Conservation (phyloP, 495 filamentous ascomycete genomes). For the Lindgomyces ingoldianus region DNA sequence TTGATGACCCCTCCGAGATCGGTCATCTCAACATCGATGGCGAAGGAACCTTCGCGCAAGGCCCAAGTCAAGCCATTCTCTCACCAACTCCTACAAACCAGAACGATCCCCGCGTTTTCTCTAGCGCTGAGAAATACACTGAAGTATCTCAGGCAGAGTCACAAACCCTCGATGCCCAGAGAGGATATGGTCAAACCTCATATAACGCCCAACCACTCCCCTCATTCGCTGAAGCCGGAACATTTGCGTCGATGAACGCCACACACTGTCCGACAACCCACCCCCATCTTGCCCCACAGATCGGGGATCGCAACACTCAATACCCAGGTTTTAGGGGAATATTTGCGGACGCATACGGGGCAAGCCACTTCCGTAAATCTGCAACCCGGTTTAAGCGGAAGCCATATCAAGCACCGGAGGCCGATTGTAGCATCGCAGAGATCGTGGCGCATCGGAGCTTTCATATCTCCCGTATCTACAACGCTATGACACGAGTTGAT, state of each 20-base stretch:
- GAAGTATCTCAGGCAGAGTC: not conserved
- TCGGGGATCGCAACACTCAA: not conserved
- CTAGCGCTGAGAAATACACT: slow-evolving; percentile 4
- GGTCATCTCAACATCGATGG: not conserved
- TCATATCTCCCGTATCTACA: slow-evolving; percentile 23
- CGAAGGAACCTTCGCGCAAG: not conserved
- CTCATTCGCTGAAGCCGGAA: not conserved
- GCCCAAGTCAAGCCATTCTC: not conserved
- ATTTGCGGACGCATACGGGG: slow-evolving; percentile 6
- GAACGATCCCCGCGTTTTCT: not conserved
- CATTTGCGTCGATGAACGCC: not conserved
- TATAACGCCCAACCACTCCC: not conserved
- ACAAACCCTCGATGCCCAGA: not conserved
- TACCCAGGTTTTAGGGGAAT: slow-evolving; percentile 5
- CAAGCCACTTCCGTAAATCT: slow-evolving; percentile 6
- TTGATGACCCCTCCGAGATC: not conserved
- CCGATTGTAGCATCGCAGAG: slow-evolving; percentile 6
- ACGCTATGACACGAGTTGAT: slow-evolving; percentile 24
- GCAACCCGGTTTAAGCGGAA: slow-evolving; percentile 11
- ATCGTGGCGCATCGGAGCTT: slow-evolving; percentile 2
- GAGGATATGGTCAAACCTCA: not conserved
- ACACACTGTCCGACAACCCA: not conserved
- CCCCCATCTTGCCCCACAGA: too few species aligned
- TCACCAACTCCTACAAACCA: not conserved
- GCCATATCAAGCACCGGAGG: slow-evolving; percentile 14